Conservation (phyloP, 768 basidiomycete genomes). For the Leucogyrophana mollusca region DNA sequence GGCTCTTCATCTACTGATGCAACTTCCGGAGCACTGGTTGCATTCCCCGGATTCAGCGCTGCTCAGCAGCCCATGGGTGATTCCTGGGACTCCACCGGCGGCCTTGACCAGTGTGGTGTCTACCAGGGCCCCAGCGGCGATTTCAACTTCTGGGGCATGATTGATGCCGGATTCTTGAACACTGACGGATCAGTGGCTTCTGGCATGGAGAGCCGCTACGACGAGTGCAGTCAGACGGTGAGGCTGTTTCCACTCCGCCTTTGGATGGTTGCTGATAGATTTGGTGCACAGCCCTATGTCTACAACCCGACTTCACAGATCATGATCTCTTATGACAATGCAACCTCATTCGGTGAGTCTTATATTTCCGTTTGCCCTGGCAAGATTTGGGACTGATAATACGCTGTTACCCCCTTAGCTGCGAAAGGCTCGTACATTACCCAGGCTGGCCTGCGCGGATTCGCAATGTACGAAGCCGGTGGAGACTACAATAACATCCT, state of each 20-base stretch:
- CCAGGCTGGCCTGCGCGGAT: constrained; percentile 34
- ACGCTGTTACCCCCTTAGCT: too few relatives aligned
- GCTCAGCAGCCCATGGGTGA: constrained; percentile 49
- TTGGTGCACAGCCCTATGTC: constrained; percentile 55
- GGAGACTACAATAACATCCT: constrained; percentile 40
- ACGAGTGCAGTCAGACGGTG: constrained; percentile 76
- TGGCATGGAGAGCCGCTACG: constrained; percentile 54
- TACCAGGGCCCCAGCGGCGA: constrained; percentile 49
- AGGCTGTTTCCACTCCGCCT: constrained; percentile 17
- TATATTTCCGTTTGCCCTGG: too few relatives aligned
- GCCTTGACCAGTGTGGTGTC: constrained; percentile 60
- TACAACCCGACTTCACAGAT: constrained; percentile 54
- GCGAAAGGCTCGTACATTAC: constrained; percentile 43
- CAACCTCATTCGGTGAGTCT: constrained; percentile 57
- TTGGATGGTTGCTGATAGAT: neutral
- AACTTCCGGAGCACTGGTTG: constrained; percentile 31
- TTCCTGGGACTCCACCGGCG: constrained; percentile 50
- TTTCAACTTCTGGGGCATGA: constrained; percentile 64
- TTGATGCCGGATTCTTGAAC: constrained; percentile 54
- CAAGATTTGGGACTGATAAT: too few relatives aligned
- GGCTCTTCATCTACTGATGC: constrained; percentile 28
- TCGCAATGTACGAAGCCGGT: constrained; percentile 44
- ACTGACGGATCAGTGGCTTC: constrained; percentile 44
- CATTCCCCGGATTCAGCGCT: constrained; percentile 53
- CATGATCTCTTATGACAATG: constrained; percentile 67